Base-by-base conservation (phyloP, 139 green algal genomes). In the Chlamydomonas eustigma region DNA sequence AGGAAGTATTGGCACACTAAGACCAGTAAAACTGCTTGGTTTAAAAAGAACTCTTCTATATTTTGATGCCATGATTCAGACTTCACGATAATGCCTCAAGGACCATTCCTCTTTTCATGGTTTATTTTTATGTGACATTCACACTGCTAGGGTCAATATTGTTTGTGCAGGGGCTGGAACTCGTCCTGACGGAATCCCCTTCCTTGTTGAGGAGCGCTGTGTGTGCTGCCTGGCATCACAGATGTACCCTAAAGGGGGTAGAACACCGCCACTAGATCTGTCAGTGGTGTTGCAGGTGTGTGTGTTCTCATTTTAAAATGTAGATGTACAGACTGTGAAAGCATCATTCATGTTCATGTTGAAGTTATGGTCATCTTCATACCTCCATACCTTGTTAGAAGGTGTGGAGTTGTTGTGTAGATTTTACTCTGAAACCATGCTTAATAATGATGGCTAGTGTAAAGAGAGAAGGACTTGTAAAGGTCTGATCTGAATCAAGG, bases 121-220 rank as follows among this genome's bases (percentile, higher is more conserved):
- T n/a, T n/a, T n/a, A n/a, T n/a, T n/a, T n/a, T n/a, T n/a, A n/a
- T n/a, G n/a, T n/a, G n/a, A n/a, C n/a, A n/a, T n/a, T n/a, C n/a
- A n/a, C n/a, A n/a, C n/a, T n/a, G n/a, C n/a, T n/a, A n/a, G n/a
- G n/a, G n/a, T n/a, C n/a, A n/a, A n/a, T n/a, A n/a, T n/a, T n/a
- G n/a, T n/a, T n/a, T n/a, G n/a, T n/a, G n/a, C n/a, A n/a, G 44
- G 44, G 12, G 44, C 44, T 12, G 44, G 44, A 12, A 58, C 18
- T 12, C 44, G 44, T 12, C 44, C 44, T 28, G 12, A 18, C 18
- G 44, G 44, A 12, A 12, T 28, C 12, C 44, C 12, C 58, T 72
- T 72, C 28, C 65, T 72, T 6, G 65, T 72, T 33, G 65, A 72
- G 65, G 33, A 72, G 65, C 34, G 39, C 33, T 72, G 65, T 72